These are phyloP conservation scores for Grosmannia serpens DNA, from an alignment of 2,329 filamentous ascomycete genomes.

Conservation along the genomic window DNA sequence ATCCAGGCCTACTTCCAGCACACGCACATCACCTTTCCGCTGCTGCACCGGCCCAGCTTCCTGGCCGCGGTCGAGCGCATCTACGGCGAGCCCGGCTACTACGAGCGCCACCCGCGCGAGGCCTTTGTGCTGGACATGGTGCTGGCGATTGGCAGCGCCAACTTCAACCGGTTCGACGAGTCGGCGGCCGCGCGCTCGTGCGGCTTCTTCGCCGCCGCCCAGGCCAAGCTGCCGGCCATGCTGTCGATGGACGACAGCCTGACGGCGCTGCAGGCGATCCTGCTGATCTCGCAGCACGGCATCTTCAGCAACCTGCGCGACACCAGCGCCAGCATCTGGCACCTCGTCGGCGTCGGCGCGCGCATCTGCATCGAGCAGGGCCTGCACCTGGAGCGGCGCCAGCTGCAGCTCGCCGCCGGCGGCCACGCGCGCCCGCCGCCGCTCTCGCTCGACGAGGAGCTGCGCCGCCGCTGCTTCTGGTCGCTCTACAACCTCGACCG, in stretches of 20 bases:
- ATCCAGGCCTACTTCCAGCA: slow-evolving; percentile 11
- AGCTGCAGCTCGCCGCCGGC: neutral
- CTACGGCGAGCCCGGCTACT: slow-evolving; percentile 5
- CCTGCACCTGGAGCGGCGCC: slow-evolving; percentile 4
- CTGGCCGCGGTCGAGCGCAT: slow-evolving; percentile 8
- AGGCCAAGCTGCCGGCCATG: neutral
- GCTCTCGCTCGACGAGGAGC: slow-evolving; percentile 3
- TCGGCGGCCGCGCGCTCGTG: neutral
- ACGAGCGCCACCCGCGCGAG: slow-evolving; percentile 1
- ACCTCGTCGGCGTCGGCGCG: slow-evolving; percentile 5
- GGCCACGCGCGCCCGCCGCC: neutral
- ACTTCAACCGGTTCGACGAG: slow-evolving; percentile 5
- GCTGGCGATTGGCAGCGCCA: slow-evolving; percentile 6
- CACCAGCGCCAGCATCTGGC: slow-evolving; percentile 7
- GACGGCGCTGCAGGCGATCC: slow-evolving; percentile 1
- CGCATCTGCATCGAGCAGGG: slow-evolving; percentile 8
- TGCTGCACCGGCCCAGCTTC: slow-evolving; percentile 11
- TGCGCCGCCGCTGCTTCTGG: slow-evolving; percentile 8
- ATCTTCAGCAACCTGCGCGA: slow-evolving; percentile 7
- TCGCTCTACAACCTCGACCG: slow-evolving; percentile 9
- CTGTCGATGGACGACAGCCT: slow-evolving; percentile 1
- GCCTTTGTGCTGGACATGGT: slow-evolving; percentile 10
- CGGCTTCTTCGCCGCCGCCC: slow-evolving; percentile 2
- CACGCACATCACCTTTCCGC: slow-evolving; percentile 10
- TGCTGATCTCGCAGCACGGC: slow-evolving; percentile 6